Evolutionary conservation across 116 monocot genomes (phyloP), one percentile per base, ranked within the genome.

Genomic region (Cymodocea nodosa): DNA sequence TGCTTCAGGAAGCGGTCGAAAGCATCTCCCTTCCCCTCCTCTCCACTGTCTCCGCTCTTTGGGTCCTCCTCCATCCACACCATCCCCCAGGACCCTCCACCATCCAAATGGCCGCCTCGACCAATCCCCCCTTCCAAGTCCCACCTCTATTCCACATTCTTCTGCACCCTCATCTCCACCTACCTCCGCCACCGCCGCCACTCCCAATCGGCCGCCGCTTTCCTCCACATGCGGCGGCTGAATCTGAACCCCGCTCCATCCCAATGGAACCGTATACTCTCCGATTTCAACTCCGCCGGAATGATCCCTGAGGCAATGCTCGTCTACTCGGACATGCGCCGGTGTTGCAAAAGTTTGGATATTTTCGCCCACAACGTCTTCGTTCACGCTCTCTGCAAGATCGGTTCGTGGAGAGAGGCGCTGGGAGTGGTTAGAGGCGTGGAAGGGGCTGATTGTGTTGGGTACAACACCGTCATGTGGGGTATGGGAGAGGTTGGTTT

Each of bases 381-480:
- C 53, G 69, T 88, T 51, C 85, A 85, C 54, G 79, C 91, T 19
- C 62, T 82, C 12, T 90, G 85, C 85, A 90, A 85, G 69, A 75
- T 81, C 77, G 82, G 85, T 17, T 23, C 59, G 64, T 56, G 83
- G n/a, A 73, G 72, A 23, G 56, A 52, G 2, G 90, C 87, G 6
- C 3, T 85, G 52, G 56, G 62, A 1, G 23, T 95, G 67, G 73
- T 90, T 25, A 75, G 83, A 39, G 50, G 50, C 12, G 76, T 65
- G 14, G 70, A 75, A 35, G 67, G 66, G 30, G 67, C 35, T 19
- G 77, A 90, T 62, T 52, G 71, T 2, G 76, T 88, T 2, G 73
- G 81, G 63, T 97, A 90, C 63, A 97, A 97, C 51, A 70, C 78
- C 13, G 19, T 85, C 15, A 78, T 90, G 50, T 80, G 87, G 85